These are phyloP conservation scores for Rosa chinensis DNA, from an alignment of 306 rosid genomes.

Conservation along the genomic window DNA sequence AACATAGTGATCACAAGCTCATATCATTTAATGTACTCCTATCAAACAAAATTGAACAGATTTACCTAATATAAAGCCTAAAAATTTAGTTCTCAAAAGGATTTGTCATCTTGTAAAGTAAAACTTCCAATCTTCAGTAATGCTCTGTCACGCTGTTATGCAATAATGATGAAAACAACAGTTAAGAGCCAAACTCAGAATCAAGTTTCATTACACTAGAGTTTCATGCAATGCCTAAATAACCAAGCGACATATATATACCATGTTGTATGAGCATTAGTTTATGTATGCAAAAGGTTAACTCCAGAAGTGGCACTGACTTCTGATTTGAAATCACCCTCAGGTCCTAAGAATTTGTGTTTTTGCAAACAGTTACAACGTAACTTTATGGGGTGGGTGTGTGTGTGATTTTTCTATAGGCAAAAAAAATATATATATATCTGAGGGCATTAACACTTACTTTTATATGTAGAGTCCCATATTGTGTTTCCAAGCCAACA, in stretches of 20 bases:
- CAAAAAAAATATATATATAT: neutral
- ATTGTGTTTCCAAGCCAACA: constrained; percentile 65
- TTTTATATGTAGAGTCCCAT: constrained; percentile 80
- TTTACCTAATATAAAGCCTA: neutral
- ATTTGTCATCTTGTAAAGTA: neutral
- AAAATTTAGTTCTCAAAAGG: neutral
- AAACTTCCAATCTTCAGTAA: neutral
- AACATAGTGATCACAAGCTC: neutral
- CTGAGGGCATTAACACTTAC: constrained; percentile 39
- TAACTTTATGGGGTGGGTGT: neutral
- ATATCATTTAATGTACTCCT: neutral
- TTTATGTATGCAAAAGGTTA: neutral
- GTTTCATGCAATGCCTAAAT: neutral
- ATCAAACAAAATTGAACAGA: neutral
- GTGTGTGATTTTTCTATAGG: neutral
- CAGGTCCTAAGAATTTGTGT: neutral
- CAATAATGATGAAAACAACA: neutral
- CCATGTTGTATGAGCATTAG: neutral
- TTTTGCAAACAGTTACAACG: neutral
- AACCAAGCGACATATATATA: neutral
- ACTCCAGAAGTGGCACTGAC: neutral
- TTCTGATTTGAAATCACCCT: neutral
- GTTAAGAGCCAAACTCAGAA: neutral
- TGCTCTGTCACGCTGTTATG: neutral
- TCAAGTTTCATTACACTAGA: neutral